Base-by-base conservation (phyloP, 352 stramenopile genomes). In the Pythium folliculosum region DNA sequence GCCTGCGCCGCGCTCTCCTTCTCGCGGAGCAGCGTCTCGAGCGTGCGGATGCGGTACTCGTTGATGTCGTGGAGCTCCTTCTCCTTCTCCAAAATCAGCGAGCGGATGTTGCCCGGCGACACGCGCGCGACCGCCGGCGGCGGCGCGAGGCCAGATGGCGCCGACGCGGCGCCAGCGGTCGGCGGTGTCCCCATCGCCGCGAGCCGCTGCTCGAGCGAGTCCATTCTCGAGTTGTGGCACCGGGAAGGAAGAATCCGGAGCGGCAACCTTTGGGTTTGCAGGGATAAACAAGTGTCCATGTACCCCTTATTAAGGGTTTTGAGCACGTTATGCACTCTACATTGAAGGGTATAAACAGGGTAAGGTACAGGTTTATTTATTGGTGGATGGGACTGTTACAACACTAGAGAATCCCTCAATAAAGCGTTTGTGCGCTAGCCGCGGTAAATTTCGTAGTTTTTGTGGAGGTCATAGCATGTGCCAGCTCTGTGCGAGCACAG, bases 31-130 rank as follows among this genome's bases (percentile, higher is more conserved):
- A 94, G 72, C 22, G 72, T 73, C 61, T 96, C 87, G 19, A 96
- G 73, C 47, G 84, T 91, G 55, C 75, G 80, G 63, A 97, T 92
- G 19, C 89, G 82, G 71, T 92, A 97, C 75, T 96, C 89, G 76
- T 97, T 95, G 64, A 97, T 97, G 72, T 97, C 91, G 69, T 96
- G 90, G 27, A 97, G 83, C 72, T 97, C 90, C 60, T 90, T 92
- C 67, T 97, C 90, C 61, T 97, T 97, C 63, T 94, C 78, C 48
- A 91, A 75, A 58, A 97, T 96, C 9, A 97, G 78, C 60, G 88
- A 89, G 16, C 89, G 84, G 65, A 97, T 94, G 65, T 91, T 87
- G 56, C 73, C 73, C 1, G 82, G 78, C 22, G 77, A 77, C 19
- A 91, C 64, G 60, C 76, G 69, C 25, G 71, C 48, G 37, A 69